Evolutionary conservation across 441 rosid species (phyloP).

Genomic region (Erodium moschatum): DNA sequence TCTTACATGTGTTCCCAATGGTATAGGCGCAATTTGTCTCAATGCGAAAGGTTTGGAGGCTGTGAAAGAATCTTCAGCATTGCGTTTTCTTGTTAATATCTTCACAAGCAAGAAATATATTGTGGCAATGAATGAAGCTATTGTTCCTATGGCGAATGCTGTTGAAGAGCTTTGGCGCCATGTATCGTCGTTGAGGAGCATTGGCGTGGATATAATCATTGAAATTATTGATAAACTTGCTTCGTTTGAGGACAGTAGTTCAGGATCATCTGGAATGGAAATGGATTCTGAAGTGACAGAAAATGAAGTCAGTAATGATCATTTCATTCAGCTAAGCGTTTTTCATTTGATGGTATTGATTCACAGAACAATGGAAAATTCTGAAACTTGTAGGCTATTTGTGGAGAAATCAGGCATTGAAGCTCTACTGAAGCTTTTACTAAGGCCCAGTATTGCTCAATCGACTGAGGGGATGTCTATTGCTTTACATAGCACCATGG

Average conservation of each 20-base stretch:
- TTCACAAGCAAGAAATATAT: constrained; percentile 88
- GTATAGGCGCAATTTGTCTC: constrained; percentile 94
- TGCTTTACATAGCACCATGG: constrained; percentile 96
- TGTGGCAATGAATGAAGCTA: constrained; percentile 85
- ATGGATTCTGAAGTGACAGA: constrained; percentile 75
- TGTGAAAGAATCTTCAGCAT: constrained; percentile 74
- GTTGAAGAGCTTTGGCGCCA: constrained; percentile 98
- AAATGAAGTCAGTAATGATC: constrained; percentile 63
- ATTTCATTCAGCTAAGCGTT: constrained; percentile 74
- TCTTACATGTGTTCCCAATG: constrained; percentile 87
- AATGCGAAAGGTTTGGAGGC: constrained; percentile 87
- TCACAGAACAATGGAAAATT: constrained; percentile 89
- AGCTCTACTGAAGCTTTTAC: constrained; percentile 73
- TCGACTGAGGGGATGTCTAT: constrained; percentile 96
- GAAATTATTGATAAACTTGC: constrained; percentile 81
- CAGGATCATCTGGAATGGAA: constrained; percentile 69
- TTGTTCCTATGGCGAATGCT: constrained; percentile 91
- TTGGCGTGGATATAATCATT: constrained; percentile 84
- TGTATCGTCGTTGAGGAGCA: constrained; percentile 73
- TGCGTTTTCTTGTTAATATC: constrained; percentile 71
- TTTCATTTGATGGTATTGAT: constrained; percentile 94
- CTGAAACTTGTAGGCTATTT: constrained; percentile 88
- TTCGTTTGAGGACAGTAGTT: constrained; percentile 43
- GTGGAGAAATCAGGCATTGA: constrained; percentile 98
- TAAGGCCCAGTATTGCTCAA: constrained; percentile 77